Evolutionary conservation across 1,284 basidiomycete genomes (phyloP).

Genomic region (Leucoagaricus sp.): DNA sequence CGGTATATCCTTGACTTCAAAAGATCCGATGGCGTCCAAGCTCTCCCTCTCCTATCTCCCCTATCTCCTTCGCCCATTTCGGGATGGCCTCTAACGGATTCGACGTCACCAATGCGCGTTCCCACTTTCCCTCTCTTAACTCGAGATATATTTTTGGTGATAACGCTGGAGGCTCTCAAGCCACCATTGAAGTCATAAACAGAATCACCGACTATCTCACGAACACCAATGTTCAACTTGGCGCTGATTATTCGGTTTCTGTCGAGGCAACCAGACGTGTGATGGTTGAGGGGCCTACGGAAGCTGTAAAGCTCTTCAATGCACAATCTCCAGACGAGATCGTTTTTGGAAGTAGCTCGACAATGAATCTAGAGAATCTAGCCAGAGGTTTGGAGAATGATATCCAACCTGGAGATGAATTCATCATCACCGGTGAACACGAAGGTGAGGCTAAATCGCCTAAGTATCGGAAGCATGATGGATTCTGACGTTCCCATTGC

Average conservation of each 20-base stretch:
- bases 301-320: conserved; percentile 64
- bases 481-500: conserved; percentile 40
- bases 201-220: conserved; percentile 66
- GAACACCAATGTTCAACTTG: conserved; percentile 74
- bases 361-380: conserved; percentile 65
- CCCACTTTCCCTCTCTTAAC: conserved; percentile 64
- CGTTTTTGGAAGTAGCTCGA: conserved; percentile 69
- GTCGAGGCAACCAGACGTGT: conserved; percentile 54
- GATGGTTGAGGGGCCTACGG: conserved; percentile 45
- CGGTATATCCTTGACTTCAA: neutral
- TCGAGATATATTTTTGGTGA: conserved; percentile 70
- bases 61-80: neutral
- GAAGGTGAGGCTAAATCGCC: conserved; percentile 52
- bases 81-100: conserved; percentile 25
- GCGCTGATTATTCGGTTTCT: conserved; percentile 65
- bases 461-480: neutral
- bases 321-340: conserved; percentile 62
- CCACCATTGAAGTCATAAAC: conserved; percentile 52
- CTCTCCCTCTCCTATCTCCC: neutral
- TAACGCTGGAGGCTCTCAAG: conserved; percentile 81
- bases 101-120: conserved; percentile 54
- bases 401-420: conserved; percentile 62
- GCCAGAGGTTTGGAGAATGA: conserved; percentile 57
- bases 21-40: neutral
- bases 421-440: conserved; percentile 76